Evolutionary conservation across 768 basidiomycete species (phyloP), one percentile per base, ranked within the genome.

Genomic region (Gymnopilus dilepis): DNA sequence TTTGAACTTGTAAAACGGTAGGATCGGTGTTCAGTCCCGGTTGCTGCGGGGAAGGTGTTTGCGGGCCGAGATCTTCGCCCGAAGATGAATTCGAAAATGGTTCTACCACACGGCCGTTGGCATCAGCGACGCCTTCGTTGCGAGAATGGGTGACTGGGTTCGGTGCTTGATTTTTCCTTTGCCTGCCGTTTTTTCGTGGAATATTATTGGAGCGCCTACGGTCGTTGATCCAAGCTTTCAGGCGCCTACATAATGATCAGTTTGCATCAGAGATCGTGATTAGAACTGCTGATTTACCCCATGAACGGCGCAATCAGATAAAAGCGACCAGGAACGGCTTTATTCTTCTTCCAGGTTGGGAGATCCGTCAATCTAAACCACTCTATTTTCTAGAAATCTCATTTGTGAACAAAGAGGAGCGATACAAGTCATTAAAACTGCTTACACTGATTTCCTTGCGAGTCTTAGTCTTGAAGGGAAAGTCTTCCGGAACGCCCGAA

Each of bases 361-460:
- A 99, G 80, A 72, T 98, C 95, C 19, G 83, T 81, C 53, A 99
- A 78, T 61, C 81, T 86, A 76, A 97, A 97, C 97, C 97, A 99
- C 72, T 95, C 90, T 67, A 99, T 99, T 81, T 93, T 94, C 96
- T 98, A 71, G 12, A 17, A 33, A 38, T 56, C 64, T 61, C 63
- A 65, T 68, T 65, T 71, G 56, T 22, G 31, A 60, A 56, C 30
- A 37, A 28, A 28, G 33, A 33, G 11, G 34, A 40, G 34, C 43
- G 54, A 50, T 28, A n/a, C n/a, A n/a, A n/a, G n/a, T n/a, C n/a
- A n/a, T n/a, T n/a, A 57, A 50, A 64, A 12, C 61, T 45, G 43
- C 88, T 70, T 81, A 97, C 96, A 71, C 95, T 97, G 68, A 99
- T 99, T 81, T 99, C 97, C 77, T 98, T 99, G 59, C 97, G 82